Evolutionary conservation across 441 rosid species (phyloP), one percentile per base, ranked within the genome.

Genomic region (Rhodomyrtus psidioides): DNA sequence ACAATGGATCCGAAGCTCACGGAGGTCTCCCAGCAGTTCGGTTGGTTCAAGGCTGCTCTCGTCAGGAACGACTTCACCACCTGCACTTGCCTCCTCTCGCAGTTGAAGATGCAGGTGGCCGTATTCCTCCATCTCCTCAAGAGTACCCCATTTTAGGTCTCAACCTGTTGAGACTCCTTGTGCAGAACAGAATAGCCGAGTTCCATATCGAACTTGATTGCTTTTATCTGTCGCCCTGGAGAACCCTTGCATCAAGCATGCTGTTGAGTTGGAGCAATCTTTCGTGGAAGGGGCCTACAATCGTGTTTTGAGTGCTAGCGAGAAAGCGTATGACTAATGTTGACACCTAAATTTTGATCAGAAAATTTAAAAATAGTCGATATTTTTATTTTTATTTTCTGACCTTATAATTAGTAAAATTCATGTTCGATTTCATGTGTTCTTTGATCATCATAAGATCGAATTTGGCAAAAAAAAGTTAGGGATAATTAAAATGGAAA

Each of bases 271-370:
- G 92, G 99, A 97, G 95, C 99, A 97, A 87, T 97, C 99, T 1
- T 97, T 96, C 91, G 96, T 97, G 99, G 99, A 97, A 87, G 99
- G 99, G 88, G 99, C 99, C 81, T 96, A 96, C 84, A 96, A 96
- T 90, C 98, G 98, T 83, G 99, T 97, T 54, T 83, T 95, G 86
- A 95, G 94, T 92, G 99, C 99, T 85, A 93, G 95, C n/a, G n/a
- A n/a, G n/a, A n/a, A n/a, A n/a, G n/a, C n/a, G n/a, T n/a, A n/a
- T n/a, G n/a, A n/a, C n/a, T n/a, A n/a, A n/a, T n/a, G n/a, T n/a
- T n/a, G n/a, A n/a, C n/a, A n/a, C n/a, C n/a, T n/a, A n/a, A n/a
- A n/a, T n/a, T n/a, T n/a, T n/a, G n/a, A n/a, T n/a, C n/a, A n/a
- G n/a, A n/a, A n/a, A n/a, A n/a, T n/a, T n/a, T n/a, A n/a, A n/a